Evolutionary conservation across 2,329 filamentous ascomycete genomes (phyloP).

Genomic region (Venturia aucupariae): DNA sequence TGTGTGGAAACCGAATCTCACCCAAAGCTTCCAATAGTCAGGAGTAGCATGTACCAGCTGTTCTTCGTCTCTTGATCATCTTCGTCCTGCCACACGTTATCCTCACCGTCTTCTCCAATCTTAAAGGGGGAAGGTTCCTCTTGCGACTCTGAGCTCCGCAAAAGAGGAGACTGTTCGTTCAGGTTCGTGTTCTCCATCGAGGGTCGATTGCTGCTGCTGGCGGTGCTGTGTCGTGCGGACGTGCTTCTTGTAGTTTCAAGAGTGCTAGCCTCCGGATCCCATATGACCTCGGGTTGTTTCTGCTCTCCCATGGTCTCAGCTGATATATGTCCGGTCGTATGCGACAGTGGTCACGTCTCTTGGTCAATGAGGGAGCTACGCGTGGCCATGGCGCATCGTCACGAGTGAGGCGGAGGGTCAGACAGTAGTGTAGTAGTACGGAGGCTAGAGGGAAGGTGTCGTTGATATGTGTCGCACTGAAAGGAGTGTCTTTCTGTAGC

Average conservation of each 20-base stretch:
- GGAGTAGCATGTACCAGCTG: slow-evolving; percentile 71
- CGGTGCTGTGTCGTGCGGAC: background rate
- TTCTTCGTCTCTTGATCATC: slow-evolving; percentile 62
- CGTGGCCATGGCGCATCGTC: slow-evolving; percentile 4
- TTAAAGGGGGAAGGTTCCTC: slow-evolving; percentile 22
- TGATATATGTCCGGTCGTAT: background rate
- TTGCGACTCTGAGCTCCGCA: slow-evolving; percentile 23
- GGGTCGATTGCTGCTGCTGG: background rate
- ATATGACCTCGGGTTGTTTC: background rate
- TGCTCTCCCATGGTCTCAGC: background rate
- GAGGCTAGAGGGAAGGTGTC: background rate
- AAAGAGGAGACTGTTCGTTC: slow-evolving; percentile 28
- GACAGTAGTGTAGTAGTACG: background rate
- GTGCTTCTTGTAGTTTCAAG: background rate
- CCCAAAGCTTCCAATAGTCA: slow-evolving; percentile 80
- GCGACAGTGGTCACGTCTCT: background rate
- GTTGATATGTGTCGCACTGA: background rate
- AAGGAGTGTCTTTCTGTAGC: background rate
- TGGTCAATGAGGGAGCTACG: slow-evolving; percentile 2
- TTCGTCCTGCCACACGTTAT: slow-evolving; percentile 34
- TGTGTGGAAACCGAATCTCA: slow-evolving; percentile 24
- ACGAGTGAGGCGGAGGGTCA: background rate
- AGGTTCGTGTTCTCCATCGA: slow-evolving; percentile 17
- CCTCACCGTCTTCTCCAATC: slow-evolving; percentile 16
- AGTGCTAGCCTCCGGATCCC: background rate